Conservation (phyloP, 768 basidiomycete genomes). For the Lactarius akahatsu region DNA sequence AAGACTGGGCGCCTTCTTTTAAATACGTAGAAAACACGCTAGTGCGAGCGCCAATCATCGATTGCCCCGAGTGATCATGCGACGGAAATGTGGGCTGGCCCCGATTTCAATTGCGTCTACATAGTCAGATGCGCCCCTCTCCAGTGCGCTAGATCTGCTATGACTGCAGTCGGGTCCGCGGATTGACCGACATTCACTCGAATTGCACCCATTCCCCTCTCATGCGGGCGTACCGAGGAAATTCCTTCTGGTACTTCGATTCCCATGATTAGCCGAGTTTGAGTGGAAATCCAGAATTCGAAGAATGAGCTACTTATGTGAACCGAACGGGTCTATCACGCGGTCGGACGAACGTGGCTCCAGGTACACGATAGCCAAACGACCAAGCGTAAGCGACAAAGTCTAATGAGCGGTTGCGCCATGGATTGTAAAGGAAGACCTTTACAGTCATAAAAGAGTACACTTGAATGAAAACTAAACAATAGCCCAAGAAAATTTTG, state of each 20-base stretch:
- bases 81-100: background rate
- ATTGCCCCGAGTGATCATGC: background rate
- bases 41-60: background rate
- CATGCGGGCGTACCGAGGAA: background rate
- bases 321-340: background rate
- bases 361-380: background rate
- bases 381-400: background rate
- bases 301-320: background rate
- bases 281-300: background rate
- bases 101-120: background rate
- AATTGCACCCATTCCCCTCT: background rate
- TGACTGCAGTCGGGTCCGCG: background rate
- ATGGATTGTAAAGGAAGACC: background rate
- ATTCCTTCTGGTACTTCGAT: background rate
- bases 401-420: background rate
- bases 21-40: background rate
- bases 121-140: background rate
- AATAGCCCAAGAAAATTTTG: conserved; percentile 4
- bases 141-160: conserved; percentile 1
- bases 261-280: background rate
- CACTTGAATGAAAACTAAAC: conserved; percentile 4
- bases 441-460: background rate
- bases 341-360: background rate
- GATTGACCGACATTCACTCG: background rate
- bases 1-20: background rate